Base-by-base conservation (phyloP, 495 filamentous ascomycete species). In the Pseudotulostoma volvatum region DNA sequence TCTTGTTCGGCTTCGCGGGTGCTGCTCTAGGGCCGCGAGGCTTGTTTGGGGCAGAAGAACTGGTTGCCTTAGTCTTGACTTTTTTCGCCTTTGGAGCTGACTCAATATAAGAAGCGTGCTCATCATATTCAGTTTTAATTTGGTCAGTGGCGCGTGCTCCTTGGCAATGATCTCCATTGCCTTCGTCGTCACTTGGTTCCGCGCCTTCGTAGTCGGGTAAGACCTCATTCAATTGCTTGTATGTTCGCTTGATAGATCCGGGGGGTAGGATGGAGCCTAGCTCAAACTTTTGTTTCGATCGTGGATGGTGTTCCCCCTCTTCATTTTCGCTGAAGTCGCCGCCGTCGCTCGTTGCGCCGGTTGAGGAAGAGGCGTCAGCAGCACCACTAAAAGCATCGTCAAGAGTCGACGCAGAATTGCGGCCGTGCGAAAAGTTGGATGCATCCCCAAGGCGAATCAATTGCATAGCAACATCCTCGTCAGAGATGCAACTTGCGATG, bases 381-480 rank as follows among this genome's bases (percentile, higher is more conserved):
- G 74, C 76, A 9, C 84, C 84, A 53, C 85, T 93, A 45, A 92
- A 74, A 5, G 81, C 82, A 58, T 96, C 92, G 52, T 94, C 90
- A 25, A 87, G 60, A 14, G 90, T 93, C 4, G 90, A 93, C n/a
- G 82, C 81, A 4, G 86, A 95, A 3, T 84, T 85, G 50, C 87
- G 81, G 33, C 81, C 84, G 46, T 86, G 78, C 9, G 85, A 88
- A 46, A 86, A 77, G 48, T 88, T 86, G 20, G 85, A 84, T 45
- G 83, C 76, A 51, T 92, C 84, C n/a, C 88, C 85, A 37, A 97
- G 68, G 43, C 84, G 79, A 73, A 97, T 95, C 45, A 97, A 68
- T 55, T 95, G 87, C 52, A 93, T 74, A 35, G 90, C 90, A 48
- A 94, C 90, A 59, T 97, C 92, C 54, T 97, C 90, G 54, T 97